A percentile compares a stretch with the other conserved stretches of the same genome.
phyloP scores from a whole-genome alignment of 768 basidiomycete genomes.

The Kwoniella europaea region DNA sequence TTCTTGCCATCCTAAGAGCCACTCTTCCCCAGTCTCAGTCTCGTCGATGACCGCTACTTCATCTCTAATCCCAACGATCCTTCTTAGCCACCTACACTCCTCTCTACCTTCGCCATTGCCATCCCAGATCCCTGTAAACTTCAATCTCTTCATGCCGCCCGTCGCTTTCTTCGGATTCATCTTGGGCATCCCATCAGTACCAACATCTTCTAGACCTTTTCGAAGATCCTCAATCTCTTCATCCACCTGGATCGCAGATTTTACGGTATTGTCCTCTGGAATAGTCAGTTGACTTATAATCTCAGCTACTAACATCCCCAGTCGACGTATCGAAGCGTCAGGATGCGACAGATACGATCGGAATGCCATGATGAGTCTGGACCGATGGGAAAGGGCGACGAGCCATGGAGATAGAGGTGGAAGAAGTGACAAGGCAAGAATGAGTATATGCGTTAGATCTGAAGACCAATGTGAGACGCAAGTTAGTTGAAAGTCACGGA shows the following conservation, averaged over 20 bases:
- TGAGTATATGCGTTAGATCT: constrained; percentile 77
- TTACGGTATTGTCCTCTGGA: constrained; percentile 11
- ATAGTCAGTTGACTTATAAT: constrained; percentile 59
- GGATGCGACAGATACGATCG: constrained; percentile 77
- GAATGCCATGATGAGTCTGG: constrained; percentile 70
- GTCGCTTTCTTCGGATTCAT: not conserved
- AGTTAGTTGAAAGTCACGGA: not conserved
- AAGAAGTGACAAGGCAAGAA: constrained; percentile 70
- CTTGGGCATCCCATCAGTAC: constrained; percentile 13
- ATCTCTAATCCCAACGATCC: constrained; percentile 45
- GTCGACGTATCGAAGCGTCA: constrained; percentile 74
- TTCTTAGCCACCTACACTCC: constrained; percentile 71
- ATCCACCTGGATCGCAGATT: constrained; percentile 1
- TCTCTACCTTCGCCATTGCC: constrained; percentile 69
- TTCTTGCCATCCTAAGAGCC: constrained; percentile 49
- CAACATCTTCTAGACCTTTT: constrained; percentile 46
- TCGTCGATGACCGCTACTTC: constrained; percentile 25
- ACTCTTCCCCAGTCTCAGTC: constrained; percentile 25
- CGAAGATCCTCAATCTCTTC: constrained; percentile 46
- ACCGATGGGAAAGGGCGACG: constrained; percentile 49
- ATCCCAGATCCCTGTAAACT: constrained; percentile 77
- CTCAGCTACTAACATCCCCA: constrained; percentile 93
- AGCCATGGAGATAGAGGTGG: constrained; percentile 62
- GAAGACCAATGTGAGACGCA: not conserved
- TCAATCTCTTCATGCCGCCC: constrained; percentile 63